Evolutionary conservation across 441 rosid genomes (phyloP), one percentile per base, ranked within the genome.

Genomic region (Omphalea diandra): DNA sequence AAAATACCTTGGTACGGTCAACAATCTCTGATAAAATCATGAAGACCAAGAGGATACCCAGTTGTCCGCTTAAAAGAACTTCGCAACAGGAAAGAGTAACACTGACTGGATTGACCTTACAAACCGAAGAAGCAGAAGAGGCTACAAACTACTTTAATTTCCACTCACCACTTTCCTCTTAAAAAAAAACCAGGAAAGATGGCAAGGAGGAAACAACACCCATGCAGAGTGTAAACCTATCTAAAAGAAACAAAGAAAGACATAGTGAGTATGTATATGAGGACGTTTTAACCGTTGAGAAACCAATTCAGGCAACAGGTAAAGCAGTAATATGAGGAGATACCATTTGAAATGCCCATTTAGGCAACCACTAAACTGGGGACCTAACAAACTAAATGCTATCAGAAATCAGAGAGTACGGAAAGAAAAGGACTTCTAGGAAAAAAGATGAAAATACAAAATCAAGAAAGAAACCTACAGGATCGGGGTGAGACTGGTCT

Each of bases 171-270:
- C 81, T 78, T 87, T 73, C 82, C 70, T 71, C 74, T 67, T 31
- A 57, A 82, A 90, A 90, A 83, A 80, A 70, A n/a, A n/a, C n/a
- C 73, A 69, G 79, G 76, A 86, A 84, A 78, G 76, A 70, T 69
- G 83, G 82, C 11, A 58, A 74, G 75, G 74, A 73, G 49, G 81
- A 69, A 74, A 70, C 41, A 67, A 74, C 78, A 79, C 72, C 73
- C 77, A 43, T 26, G 56, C 22, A 44, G 67, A 66, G 71, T 41
- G 75, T 54, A n/a, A 68, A 64, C 75, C 76, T 79, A 73, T 32
- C 73, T 32, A 74, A 70, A 75, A 38, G 66, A 67, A 65, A 71
- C 44, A 54, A 10, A 52, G 58, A 47, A 61, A 74, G 56, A 67
- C 71, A 63, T 24, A 63, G 41, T 50, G 49, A 70, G 47, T 69